Evolutionary conservation across 495 filamentous ascomycete species (phyloP).

Genomic region (Penicillium fimorum): DNA sequence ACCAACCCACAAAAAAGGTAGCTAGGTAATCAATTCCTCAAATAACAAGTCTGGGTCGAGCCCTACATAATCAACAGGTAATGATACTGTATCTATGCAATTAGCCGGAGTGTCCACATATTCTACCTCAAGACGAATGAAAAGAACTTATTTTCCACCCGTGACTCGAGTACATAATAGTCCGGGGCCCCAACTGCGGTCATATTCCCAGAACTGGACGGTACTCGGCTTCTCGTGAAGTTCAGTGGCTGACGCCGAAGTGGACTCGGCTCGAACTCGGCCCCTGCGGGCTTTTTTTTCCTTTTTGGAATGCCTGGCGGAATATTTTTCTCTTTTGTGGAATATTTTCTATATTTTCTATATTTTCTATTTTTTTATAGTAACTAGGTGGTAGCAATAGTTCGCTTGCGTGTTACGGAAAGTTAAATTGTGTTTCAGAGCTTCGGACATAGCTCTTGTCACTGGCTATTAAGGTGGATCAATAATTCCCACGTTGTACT

Average conservation of each 20-base stretch:
- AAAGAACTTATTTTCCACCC: background rate
- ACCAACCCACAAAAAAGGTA: conserved; percentile 6
- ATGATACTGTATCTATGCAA: background rate
- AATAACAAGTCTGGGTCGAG: background rate
- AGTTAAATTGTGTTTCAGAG: conserved; percentile 8
- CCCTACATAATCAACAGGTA: background rate
- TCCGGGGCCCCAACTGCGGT: conserved; percentile 28
- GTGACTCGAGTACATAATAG: conserved; percentile 12
- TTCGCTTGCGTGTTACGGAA: background rate
- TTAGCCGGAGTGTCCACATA: conserved; percentile 5
- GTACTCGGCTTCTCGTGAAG: conserved; percentile 11
- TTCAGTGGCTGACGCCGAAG: conserved; percentile 24
- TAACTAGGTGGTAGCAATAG: too few relatives aligned
- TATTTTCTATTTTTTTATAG: background rate
- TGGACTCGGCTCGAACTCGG: conserved; percentile 19
- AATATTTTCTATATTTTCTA: background rate
- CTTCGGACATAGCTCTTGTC: background rate
- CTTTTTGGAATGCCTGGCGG: background rate
- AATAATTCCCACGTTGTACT: background rate
- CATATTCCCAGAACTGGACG: conserved; percentile 25
- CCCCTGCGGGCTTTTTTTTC: background rate
- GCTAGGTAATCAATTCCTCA: conserved; percentile 5
- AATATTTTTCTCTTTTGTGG: background rate
- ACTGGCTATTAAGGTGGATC: background rate
- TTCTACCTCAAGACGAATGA: conserved; percentile 13